Evolutionary conservation across 768 basidiomycete species (phyloP), one percentile per base, ranked within the genome.

Genomic region (Agrocybe chaxingu): DNA sequence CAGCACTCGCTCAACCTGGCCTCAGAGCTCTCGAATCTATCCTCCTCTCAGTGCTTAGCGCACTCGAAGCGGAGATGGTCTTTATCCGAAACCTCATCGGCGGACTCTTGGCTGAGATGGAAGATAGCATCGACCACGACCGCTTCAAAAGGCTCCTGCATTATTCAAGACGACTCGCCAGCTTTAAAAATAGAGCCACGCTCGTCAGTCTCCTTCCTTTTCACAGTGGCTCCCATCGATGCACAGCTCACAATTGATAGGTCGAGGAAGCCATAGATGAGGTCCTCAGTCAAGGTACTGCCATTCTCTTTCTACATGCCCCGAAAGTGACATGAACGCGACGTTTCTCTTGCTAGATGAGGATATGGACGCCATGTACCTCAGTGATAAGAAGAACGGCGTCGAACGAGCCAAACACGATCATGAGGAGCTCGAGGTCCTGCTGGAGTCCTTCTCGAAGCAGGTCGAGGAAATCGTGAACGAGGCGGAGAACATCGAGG

Each of bases 401-500:
- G 57, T 71, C 3, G 68, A 73, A n/a, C 78, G 88, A n/a, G 73
- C 77, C 33, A 62, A 78, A 42, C 75, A 83, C 52, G 94, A 96
- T 60, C 96, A 98, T 64, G 92, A 95, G 54, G 96, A 98, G 55
- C 73, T 98, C 1, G 96, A 98, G 63, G 77, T 95, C 8, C 73
- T 98, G 13, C 72, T 98, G n/a, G 96, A 98, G 64, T 89, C 89
- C 7, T 97, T 97, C 67, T 81, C 87, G 29, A 98, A 98, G 66
- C 96, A 98, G 66, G 93, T 96, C 0, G 95, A 97, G 66, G 94
- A 97, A 73, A 90, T 97, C 45, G 92, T 94, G 3, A 94, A 88
- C 55, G 94, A 98, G 68, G 87, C 91, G 3, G 89, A 92, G 64
- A 92, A 79, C 52, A 92, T 87, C 3, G 84, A 92, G 63, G 91